Base-by-base conservation (phyloP, 805 yeast genomes). In the Wickerhamiella azyma region DNA sequence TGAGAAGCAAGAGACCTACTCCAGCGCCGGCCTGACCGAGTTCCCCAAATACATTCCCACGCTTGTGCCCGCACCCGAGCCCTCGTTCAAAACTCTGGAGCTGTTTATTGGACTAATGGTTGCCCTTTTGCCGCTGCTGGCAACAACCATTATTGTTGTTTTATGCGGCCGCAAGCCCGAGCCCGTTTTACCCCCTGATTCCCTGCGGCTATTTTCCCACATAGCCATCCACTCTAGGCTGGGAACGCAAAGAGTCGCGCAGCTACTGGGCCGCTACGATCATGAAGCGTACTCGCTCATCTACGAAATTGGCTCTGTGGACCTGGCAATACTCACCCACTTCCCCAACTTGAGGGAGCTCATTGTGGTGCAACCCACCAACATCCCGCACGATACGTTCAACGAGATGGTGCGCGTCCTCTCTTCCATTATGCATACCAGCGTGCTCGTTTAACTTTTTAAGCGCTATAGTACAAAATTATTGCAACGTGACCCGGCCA, bases 401-500 rank as follows among this genome's bases (percentile, higher is more conserved):
- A n/a, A n/a, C 33, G 33, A n/a, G 33, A 30, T 30, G 3, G 33
- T 30, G 14, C 8, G 16, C 16, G 33, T n/a, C 2, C 33, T 30
- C 9, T 5, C 33, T 4, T 4, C 33, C 11, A 30, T 30, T 13
- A 30, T 6, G 16, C 14, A n/a, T 3, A 30, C 33, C 9, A 13
- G 16, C 14, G 16, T 30, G 3, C 3, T 30, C 11, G 16, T 30
- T 30, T 30, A 30, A 16, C 3, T 30, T 13, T 6, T 30, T 13
- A n/a, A n/a, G n/a, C 9, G 24, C 24, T 21, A 21, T 21, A 21
- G 24, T 21, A 21, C 24, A n/a, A n/a, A 14, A 5, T 26, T 28
- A 42, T 28, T 42, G 40, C 29, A 42, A 21, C 0, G 94, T 81
- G 9, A 83, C 73, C 49, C 96, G 69, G 3, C 86, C 94, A 1